Evolutionary conservation across 345 rosid genomes (phyloP), one percentile per base, ranked within the genome.

Genomic region (Lepidium sativum): DNA sequence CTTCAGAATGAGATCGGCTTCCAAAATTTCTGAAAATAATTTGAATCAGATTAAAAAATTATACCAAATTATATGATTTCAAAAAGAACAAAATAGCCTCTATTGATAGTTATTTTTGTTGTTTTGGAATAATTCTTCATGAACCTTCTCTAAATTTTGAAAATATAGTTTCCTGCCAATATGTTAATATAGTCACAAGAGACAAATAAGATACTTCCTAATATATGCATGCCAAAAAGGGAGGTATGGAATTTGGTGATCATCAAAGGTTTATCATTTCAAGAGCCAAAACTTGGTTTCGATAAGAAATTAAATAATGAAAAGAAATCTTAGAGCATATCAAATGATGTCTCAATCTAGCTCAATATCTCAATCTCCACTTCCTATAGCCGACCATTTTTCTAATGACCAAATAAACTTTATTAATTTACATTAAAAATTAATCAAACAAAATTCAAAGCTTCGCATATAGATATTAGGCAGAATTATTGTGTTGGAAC

Each of bases 181-280:
- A 49, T 18, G 2, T 49, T 27, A 50, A 29, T 1, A n/a, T 51
- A 8, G 1, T 52, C 10, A 9, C 13, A 51, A 51, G 35, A 29
- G 21, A 13, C 2, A 14, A 32, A 32, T 21, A 9, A 15, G 2
- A 32, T 32, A 32, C 25, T 15, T 31, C 57, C 4, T 13, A 12
- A 27, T 27, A 25, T 7, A 49, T 25, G 23, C 16, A 53, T 33
- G 25, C 40, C 25, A 16, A 32, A 51, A 53, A 57, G 17, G 12
- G 20, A 14, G 23, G 0, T 45, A 32, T 63, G 67, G 57, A 63
- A 21, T 48, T 63, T 63, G 57, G 67, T 48, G 67, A 48, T 63
- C 67, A 9, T 49, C 34, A 48, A 63, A 63, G 67, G 67, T 12
- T 63, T 63, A n/a, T 63, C 4, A 47, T 63, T 63, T 37, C 45